phyloP scores from a whole-genome alignment of 2,329 filamentous ascomycete species.

The Coniella vitis region DNA sequence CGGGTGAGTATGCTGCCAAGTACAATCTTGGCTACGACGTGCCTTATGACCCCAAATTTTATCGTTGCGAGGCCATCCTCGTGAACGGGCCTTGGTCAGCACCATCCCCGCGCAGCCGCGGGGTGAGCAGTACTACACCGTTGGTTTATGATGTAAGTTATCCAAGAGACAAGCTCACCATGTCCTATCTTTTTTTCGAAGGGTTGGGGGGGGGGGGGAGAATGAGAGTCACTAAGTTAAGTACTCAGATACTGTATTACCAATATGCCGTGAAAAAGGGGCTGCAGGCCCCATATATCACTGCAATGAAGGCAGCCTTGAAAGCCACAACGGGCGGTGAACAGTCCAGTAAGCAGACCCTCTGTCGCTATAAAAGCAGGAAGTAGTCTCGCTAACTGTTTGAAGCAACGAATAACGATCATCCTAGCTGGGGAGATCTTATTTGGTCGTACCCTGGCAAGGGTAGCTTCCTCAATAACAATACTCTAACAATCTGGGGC shows the following conservation, averaged over 20 bases:
- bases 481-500: constrained; percentile 20
- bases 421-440: constrained; percentile 26
- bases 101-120: constrained; percentile 23
- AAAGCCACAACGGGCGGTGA: neutral
- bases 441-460: constrained; percentile 22
- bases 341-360: too few species aligned
- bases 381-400: neutral
- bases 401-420: constrained; percentile 11
- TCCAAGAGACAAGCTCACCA: too few species aligned
- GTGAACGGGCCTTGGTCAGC: constrained; percentile 31
- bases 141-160: constrained; percentile 18
- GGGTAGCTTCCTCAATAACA: constrained; percentile 18
- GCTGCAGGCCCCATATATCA: constrained; percentile 16
- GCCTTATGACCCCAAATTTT: constrained; percentile 28
- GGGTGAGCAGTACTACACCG: constrained; percentile 14
- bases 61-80: constrained; percentile 32
- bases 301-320: constrained; percentile 13
- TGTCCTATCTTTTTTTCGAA: neutral
- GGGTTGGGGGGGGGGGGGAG: too few species aligned
- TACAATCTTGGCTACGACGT: constrained; percentile 31
- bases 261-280: constrained; percentile 25
- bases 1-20: constrained; percentile 31
- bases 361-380: too few species aligned
- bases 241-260: constrained; percentile 27
- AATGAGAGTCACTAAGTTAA: too few species aligned